A percentile compares a stretch with the other conserved stretches of the same genome.
Evolutionary conservation across 768 basidiomycete genomes (phyloP).

Genomic region (Suillus fuscotomentosus): DNA sequence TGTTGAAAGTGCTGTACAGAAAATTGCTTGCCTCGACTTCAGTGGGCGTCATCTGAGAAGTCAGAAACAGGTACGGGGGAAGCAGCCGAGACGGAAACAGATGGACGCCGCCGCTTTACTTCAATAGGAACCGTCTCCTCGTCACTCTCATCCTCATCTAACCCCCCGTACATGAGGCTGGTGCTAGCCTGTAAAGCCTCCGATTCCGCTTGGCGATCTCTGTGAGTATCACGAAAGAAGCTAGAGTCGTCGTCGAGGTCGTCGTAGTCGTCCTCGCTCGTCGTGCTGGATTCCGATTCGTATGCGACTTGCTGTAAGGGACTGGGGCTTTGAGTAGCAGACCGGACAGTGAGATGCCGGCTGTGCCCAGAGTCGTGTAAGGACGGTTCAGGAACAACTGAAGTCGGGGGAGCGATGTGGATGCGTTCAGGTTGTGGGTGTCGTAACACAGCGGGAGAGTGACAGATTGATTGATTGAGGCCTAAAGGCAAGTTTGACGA

Average conservation of each 20-base stretch:
- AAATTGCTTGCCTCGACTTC: not conserved
- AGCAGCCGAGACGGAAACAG: conserved; percentile 26
- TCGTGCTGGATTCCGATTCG: conserved; percentile 29
- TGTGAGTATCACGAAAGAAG: conserved; percentile 31
- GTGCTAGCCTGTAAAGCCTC: conserved; percentile 28
- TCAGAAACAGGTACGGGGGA: conserved; percentile 23
- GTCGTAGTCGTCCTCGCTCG: conserved; percentile 29
- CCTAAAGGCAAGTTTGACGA: conserved; percentile 34
- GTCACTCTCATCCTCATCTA: conserved; percentile 35
- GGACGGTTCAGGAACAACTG: conserved; percentile 24
- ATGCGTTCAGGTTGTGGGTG: conserved; percentile 33
- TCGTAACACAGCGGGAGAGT: conserved; percentile 17
- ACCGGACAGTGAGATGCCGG: conserved; percentile 25
- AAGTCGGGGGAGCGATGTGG: conserved; percentile 17
- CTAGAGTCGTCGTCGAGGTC: conserved; percentile 31
- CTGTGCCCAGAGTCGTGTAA: conserved; percentile 19
- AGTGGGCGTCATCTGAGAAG: conserved; percentile 12
- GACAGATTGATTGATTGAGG: conserved; percentile 21
- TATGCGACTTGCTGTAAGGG: conserved; percentile 36
- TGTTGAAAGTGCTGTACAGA: conserved; percentile 2
- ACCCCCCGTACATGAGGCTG: conserved; percentile 31
- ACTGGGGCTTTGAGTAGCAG: conserved; percentile 36
- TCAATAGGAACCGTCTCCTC: conserved; percentile 35
- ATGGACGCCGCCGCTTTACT: conserved; percentile 34
- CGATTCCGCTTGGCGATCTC: conserved; percentile 21